Evolutionary conservation across 768 basidiomycete genomes (phyloP), one percentile per base, ranked within the genome.

Genomic region (Asterophora parasitica): DNA sequence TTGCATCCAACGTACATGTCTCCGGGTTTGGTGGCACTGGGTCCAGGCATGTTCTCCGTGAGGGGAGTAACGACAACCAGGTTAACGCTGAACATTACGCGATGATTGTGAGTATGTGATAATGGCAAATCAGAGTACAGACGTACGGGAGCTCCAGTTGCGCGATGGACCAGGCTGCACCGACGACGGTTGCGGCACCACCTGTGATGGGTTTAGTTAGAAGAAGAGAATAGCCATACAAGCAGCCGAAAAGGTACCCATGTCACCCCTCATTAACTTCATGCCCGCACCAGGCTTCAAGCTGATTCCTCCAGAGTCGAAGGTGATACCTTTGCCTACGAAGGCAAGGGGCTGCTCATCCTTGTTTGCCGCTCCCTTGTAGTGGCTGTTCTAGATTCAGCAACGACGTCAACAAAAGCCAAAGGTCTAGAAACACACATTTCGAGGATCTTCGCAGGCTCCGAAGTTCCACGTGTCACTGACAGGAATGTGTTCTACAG

Each of bases 301-400:
- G 50, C 84, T 86, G 64, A 92, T 92, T 55, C 89, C 89, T 73
- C 90, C 90, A 2, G 82, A 81, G 64, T 94, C 90, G 54, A 93
- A 94, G 12, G 90, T 92, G 61, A 93, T 83, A 51, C 91, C 91
- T 62, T 93, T 92, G 28, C 91, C 91, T 30, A 93, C 88, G 50
- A 90, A 74, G 2, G 81, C 84, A 11, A 89, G 70, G 3, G 88
- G 89, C 44, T 72, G 72, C 0, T 70, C 81, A 42, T 75, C 66
- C 52, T 74, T 69, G 47, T 73, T 65, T 2, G 76, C 61, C 1
- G 79, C 83, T n/a, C 89, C 89, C 27, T 83, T 83, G 75, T 94
- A 94, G 65, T 86, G 84, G 46, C 88, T 91, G 42, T n/a, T 19
- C 16, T 4, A 33, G 32, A 23, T 42, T 34, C 34, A 11, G 34